phyloP scores from a whole-genome alignment of 306 rosid genomes.

The Lathyrus sativus region DNA sequence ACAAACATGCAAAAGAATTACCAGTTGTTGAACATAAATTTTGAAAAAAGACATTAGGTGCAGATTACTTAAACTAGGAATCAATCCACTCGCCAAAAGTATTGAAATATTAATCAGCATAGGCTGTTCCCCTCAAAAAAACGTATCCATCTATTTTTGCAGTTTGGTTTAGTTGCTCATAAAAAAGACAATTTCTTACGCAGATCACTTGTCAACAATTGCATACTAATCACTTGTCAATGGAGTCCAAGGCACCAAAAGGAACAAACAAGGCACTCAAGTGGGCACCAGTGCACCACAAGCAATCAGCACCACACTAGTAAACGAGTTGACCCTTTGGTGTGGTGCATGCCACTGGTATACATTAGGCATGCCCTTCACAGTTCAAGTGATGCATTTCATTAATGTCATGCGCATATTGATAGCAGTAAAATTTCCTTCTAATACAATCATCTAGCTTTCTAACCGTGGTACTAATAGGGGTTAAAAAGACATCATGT shows the following conservation, averaged over 20 bases:
- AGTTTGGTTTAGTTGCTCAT: slow-evolving; percentile 13
- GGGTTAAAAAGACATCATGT: no score
- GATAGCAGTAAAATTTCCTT: no score
- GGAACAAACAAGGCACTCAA: not conserved
- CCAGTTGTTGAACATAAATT: slow-evolving; percentile 13
- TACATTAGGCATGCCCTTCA: no score
- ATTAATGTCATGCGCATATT: no score
- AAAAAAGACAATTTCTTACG: not conserved
- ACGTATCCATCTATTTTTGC: slow-evolving; percentile 1
- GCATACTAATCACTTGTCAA: not conserved
- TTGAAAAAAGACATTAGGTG: not conserved
- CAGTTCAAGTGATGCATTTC: no score
- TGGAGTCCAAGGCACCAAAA: slow-evolving; percentile 10
- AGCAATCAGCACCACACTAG: no score
- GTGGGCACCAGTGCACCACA: no score
- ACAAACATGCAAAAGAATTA: not conserved
- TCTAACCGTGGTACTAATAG: no score
- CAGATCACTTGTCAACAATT: not conserved
- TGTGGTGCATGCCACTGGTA: no score
- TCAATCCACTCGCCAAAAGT: slow-evolving; percentile 6
- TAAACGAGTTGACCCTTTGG: no score
- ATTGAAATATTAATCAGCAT: slow-evolving; percentile 5
- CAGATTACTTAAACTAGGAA: slow-evolving; percentile 26
- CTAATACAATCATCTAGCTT: no score
- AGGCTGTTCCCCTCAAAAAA: not conserved